These are phyloP conservation scores for Amanita rimosa DNA, from an alignment of 768 basidiomycete species.

Conservation along the genomic window DNA sequence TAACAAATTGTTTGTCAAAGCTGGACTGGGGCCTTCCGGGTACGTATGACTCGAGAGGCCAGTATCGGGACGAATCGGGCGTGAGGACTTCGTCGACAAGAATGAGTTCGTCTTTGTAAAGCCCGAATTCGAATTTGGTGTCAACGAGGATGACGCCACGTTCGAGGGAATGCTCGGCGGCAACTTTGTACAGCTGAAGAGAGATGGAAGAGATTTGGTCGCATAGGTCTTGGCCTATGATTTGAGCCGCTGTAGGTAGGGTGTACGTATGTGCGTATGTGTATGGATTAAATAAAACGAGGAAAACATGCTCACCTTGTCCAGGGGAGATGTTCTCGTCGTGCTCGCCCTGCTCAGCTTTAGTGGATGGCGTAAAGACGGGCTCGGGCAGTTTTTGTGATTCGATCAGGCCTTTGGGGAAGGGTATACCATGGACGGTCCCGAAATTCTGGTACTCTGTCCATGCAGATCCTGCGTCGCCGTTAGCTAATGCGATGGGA, in stretches of 20 bases:
- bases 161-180: slow-evolving; percentile 59
- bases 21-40: slow-evolving; percentile 73
- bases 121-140: slow-evolving; percentile 98
- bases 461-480: slow-evolving; percentile 83
- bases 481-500: neutral
- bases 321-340: slow-evolving; percentile 94
- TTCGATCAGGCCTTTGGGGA: slow-evolving; percentile 74
- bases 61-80: slow-evolving; percentile 95
- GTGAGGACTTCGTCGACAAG: slow-evolving; percentile 96
- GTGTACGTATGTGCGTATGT: too few relatives aligned
- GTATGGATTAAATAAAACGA: too few relatives aligned
- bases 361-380: slow-evolving; percentile 93
- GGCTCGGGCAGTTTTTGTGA: slow-evolving; percentile 73
- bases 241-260: slow-evolving; percentile 35
- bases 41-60: slow-evolving; percentile 69
- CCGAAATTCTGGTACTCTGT: slow-evolving; percentile 79
- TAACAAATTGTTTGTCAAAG: slow-evolving; percentile 94
- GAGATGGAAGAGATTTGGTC: slow-evolving; percentile 46
- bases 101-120: slow-evolving; percentile 42
- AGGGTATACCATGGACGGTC: slow-evolving; percentile 78
- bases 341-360: slow-evolving; percentile 87
- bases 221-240: slow-evolving; percentile 61
- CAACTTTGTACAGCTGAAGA: slow-evolving; percentile 58
- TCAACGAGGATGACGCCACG: slow-evolving; percentile 91
- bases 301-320: slow-evolving; percentile 33